phyloP scores from a whole-genome alignment of 2,329 filamentous ascomycete species.

The Chrysosporium keratinophilum region DNA sequence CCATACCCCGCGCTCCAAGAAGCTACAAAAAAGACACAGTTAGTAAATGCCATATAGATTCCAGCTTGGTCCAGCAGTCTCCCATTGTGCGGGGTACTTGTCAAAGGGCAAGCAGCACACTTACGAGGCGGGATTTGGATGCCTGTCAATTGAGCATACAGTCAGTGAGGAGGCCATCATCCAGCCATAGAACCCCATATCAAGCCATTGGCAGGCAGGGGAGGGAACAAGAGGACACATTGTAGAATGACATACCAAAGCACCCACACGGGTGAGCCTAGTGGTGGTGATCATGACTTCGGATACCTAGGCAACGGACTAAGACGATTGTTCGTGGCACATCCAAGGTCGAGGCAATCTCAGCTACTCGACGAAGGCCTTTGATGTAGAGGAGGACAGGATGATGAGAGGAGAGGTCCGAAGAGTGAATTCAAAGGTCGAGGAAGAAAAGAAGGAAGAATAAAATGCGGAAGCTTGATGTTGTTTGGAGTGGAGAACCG shows the following conservation, averaged over 20 bases:
- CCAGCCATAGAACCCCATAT: background rate
- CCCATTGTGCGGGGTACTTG: background rate
- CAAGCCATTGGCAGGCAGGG: background rate
- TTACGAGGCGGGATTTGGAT: constrained; percentile 39
- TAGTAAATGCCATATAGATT: constrained; percentile 18
- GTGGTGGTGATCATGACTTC: constrained; percentile 40
- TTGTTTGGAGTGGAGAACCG: constrained; percentile 7
- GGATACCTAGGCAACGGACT: constrained; percentile 31
- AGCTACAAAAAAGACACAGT: constrained; percentile 43
- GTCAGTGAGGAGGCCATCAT: constrained; percentile 20
- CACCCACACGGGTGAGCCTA: constrained; percentile 39
- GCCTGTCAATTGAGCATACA: constrained; percentile 23
- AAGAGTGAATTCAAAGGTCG: constrained; percentile 27
- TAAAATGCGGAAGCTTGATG: constrained; percentile 13
- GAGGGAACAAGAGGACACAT: background rate
- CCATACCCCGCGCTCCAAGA: constrained; percentile 58
- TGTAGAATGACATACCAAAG: constrained; percentile 34
- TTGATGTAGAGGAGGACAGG: constrained; percentile 25
- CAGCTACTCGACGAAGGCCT: constrained; percentile 25
- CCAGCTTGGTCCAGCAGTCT: background rate
- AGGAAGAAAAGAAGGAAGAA: constrained; percentile 19
- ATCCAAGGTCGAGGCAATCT: constrained; percentile 29
- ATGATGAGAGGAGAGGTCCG: constrained; percentile 29
- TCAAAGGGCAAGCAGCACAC: constrained; percentile 17
- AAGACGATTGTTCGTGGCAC: constrained; percentile 18